Percentiles rank a stretch among this genome's conserved stretches.
phyloP scores from a whole-genome alignment of 1,284 basidiomycete species.

The Malassezia japonica region DNA sequence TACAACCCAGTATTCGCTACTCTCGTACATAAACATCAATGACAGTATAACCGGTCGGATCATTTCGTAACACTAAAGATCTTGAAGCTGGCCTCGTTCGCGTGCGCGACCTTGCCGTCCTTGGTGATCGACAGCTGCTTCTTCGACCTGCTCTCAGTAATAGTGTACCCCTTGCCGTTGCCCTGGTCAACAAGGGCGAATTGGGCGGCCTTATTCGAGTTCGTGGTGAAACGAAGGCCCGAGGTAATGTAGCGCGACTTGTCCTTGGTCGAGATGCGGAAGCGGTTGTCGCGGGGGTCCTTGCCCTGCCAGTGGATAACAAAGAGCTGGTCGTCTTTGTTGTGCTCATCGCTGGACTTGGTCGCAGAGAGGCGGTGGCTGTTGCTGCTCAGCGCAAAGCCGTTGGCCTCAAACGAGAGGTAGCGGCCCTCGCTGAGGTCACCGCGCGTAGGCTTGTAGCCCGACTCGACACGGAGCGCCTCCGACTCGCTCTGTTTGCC shows the following conservation, averaged over 20 bases:
- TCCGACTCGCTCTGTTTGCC: conserved; percentile 2
- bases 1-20: too few species aligned
- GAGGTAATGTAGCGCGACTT: conserved; percentile 8
- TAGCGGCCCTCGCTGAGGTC: conserved; percentile 32
- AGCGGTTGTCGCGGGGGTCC: conserved; percentile 10
- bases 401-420: conserved; percentile 23
- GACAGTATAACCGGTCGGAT: too few species aligned
- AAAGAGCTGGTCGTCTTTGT: conserved; percentile 7
- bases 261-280: conserved; percentile 9
- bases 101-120: neutral
- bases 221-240: neutral
- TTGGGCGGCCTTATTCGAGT: conserved; percentile 7
- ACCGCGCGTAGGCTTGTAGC: conserved; percentile 30
- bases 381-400: conserved; percentile 17
- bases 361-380: neutral
- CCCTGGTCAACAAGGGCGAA: conserved; percentile 13
- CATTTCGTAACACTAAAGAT: conserved; percentile 12
- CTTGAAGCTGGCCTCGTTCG: neutral
- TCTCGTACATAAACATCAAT: too few species aligned
- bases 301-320: conserved; percentile 13
- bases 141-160: neutral
- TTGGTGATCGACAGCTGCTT: conserved; percentile 7
- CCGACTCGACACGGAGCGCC: conserved; percentile 20
- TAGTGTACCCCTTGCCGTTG: conserved; percentile 17
- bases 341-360: neutral